phyloP scores from a whole-genome alignment of 2,329 filamentous ascomycete species.

The Neobulgaria alba region DNA sequence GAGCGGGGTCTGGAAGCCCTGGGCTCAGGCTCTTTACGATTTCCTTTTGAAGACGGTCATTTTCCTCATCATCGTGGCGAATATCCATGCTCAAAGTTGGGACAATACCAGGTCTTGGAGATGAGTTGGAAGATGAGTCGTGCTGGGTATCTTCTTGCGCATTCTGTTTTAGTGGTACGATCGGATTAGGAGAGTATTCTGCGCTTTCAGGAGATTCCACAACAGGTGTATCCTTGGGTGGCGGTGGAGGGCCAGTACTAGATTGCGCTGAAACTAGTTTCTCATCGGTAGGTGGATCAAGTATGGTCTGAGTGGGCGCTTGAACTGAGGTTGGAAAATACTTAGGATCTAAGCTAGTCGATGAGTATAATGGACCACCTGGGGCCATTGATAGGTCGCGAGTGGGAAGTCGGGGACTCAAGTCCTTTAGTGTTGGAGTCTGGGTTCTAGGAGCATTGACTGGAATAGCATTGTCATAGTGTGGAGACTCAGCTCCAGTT shows the following conservation, averaged over 20 bases:
- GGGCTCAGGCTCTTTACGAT: conserved; percentile 63
- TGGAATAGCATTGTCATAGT: conserved; percentile 9
- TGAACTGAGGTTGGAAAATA: conserved; percentile 16
- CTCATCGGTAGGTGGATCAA: conserved; percentile 19
- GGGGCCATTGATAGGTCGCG: conserved; percentile 19
- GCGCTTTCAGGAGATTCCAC: conserved; percentile 1
- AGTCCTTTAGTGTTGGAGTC: conserved; percentile 1
- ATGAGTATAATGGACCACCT: conserved; percentile 18
- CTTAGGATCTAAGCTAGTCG: conserved; percentile 19
- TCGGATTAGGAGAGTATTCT: conserved; percentile 12
- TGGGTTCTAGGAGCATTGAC: not conserved
- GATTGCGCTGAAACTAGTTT: conserved; percentile 27
- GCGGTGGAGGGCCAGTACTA: conserved; percentile 37
- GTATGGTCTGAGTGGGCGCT: conserved; percentile 17
- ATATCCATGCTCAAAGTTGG: conserved; percentile 19
- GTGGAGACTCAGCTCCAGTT: conserved; percentile 34
- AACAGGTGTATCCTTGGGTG: conserved; percentile 34
- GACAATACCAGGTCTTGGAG: conserved; percentile 9
- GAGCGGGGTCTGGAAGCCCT: conserved; percentile 26
- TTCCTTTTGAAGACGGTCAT: conserved; percentile 62
- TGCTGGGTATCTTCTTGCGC: conserved; percentile 1
- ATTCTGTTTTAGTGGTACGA: conserved; percentile 9
- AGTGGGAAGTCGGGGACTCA: conserved; percentile 12
- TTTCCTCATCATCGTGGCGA: conserved; percentile 43
- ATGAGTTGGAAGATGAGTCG: conserved; percentile 7